Evolutionary conservation across 192 early-diverging fungal species (phyloP), one percentile per base, ranked within the genome.

Genomic region (Paraglomus brasilianum): DNA sequence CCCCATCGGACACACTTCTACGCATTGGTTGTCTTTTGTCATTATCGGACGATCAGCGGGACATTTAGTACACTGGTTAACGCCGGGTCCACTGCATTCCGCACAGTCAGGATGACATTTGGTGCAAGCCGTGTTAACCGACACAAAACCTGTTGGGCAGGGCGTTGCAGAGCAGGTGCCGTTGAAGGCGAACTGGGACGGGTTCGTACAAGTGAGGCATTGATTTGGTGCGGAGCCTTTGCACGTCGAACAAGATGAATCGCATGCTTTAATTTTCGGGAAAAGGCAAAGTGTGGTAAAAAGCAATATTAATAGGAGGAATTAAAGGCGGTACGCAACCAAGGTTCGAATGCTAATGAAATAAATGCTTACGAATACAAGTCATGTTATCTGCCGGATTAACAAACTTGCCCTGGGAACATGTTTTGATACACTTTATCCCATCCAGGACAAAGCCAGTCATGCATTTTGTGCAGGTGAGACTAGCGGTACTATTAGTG

Each of bases 31-130:
- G 30, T 47, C 53, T 22, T 51, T 42, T 3, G 21, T 55, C 36
- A 69, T 11, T 22, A 58, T 58, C 47, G 67, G 67, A 45, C 67
- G 52, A 47, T 56, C 48, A 11, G 53, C 43, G 44, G 67, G 55
- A 58, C 67, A 69, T 69, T 69, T 69, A 11, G 24, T 69, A 14
- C 67, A 69, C 40, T 69, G 67, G 58, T 57, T 45, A 0, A 69
- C 17, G 6, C 8, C 53, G 10, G 42, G 53, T 17, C 67, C 67
- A 5, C 40, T 39, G 47, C 67, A 69, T 45, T 69, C 67, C 42
- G 14, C 5, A 69, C 67, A 69, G 47, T 69, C 67, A 4, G 44
- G 11, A 36, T 69, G 67, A 58, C 67, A 69, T 47, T 58, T 55
- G 21, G 10, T 57, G 39, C 67, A 69, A 4, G 24, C 47, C 1